These are phyloP conservation scores for Urochloa ruziziensis DNA, from an alignment of 176 grass and related monocot species.

Conservation along the genomic window DNA sequence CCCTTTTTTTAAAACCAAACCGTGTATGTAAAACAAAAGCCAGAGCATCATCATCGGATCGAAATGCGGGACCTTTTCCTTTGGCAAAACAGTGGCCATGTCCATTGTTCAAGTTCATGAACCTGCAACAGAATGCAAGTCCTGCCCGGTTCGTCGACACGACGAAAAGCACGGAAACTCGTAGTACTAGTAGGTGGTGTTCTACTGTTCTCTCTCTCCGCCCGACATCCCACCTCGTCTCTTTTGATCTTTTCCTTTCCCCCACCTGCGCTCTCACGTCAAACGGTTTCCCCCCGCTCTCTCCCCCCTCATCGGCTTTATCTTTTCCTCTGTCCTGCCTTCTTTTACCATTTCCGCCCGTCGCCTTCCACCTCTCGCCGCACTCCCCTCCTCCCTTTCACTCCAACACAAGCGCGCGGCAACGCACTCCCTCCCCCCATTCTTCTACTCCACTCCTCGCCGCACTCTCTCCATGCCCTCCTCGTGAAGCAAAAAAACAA, in stretches of 20 bases:
- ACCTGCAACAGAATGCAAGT: neutral
- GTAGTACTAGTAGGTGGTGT: no score
- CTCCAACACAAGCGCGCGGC: neutral
- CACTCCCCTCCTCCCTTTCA: neutral
- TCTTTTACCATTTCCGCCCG: conserved; percentile 20
- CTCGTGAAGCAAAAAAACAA: conserved; percentile 26
- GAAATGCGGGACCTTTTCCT: conserved; percentile 5
- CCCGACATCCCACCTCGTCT: conserved; percentile 36
- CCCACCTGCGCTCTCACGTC: conserved; percentile 50
- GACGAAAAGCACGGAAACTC: neutral
- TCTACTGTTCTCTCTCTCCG: neutral
- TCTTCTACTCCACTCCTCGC: conserved; percentile 49
- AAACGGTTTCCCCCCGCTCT: conserved; percentile 26
- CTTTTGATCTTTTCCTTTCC: conserved; percentile 41
- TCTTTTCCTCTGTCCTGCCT: conserved; percentile 33
- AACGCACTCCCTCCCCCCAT: neutral
- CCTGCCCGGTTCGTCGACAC: neutral
- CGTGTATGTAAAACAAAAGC: conserved; percentile 7
- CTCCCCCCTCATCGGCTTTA: conserved; percentile 21
- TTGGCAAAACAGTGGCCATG: neutral
- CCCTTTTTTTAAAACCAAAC: neutral
- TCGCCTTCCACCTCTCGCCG: conserved; percentile 38
- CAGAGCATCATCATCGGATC: neutral
- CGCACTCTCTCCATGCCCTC: conserved; percentile 34
- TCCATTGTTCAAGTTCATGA: neutral